Evolutionary conservation across 2,329 filamentous ascomycete genomes (phyloP), one percentile per base, ranked within the genome.

Genomic region (Colletotrichum siamense): DNA sequence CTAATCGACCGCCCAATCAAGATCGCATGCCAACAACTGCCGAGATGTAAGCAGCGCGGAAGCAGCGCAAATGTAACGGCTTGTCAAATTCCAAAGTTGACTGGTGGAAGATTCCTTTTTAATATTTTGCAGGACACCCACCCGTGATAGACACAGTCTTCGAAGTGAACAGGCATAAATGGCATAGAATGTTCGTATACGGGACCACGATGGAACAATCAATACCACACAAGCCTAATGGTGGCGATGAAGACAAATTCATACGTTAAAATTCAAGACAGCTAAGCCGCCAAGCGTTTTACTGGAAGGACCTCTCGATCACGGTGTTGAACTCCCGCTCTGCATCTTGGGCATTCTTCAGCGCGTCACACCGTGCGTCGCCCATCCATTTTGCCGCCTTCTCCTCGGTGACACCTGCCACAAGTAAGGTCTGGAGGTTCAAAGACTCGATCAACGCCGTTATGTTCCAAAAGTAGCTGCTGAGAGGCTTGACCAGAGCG

Each of bases 161-260:
- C 18, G 39, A n/a, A n/a, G 8, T n/a, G 5, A n/a, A 49, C 16
- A 6, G 39, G 39, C 8, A 49, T 0, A 12, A 49, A 49, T 0
- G 18, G 16, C 2, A 49, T 0, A n/a, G 8, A 1, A 3, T 49
- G 18, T n/a, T 49, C 18, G 18, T 18, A 7, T 6, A 49, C 18
- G 18, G 16, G 3, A 4, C 3, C 39, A 49, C 3, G 9, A 49
- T 9, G 18, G 18, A 49, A 49, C 0, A 9, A 4, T 36, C 34
- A 36, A 36, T 2, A 12, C 18, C 39, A 49, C 18, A 49, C 18
- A n/a, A 49, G 1, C 39, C 16, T 0, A n/a, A 49, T 18, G 18
- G 4, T 49, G 9, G 9, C 9, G 0, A 49, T 49, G 18, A 49
- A 49, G 18, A n/a, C 18, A 49, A n/a, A 49, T 0, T 0, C 39